Base-by-base conservation (phyloP, 495 filamentous ascomycete genomes). In the Aspergillus saccharolyticus region DNA sequence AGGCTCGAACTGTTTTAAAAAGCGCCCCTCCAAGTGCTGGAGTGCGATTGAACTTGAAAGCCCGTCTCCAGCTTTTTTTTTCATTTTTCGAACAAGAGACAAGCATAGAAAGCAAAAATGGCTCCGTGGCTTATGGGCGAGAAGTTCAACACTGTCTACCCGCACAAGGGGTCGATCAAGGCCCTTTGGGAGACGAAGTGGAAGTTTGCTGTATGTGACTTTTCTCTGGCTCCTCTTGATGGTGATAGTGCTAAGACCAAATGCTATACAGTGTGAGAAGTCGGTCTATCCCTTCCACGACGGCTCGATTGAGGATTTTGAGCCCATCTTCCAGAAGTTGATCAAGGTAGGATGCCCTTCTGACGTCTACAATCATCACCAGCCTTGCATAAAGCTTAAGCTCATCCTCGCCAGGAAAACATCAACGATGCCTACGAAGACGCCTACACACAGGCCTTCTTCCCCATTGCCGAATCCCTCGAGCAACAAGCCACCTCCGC, bases 271-370 rank as follows among this genome's bases (percentile, higher is more conserved):
- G 77, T 86, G 83, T 66, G 58, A 65, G 42, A 83, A 82, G 68
- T 78, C 83, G 39, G 74, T 91, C 22, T 93, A 93, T 60, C 89
- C 89, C 0, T 93, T 91, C 75, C 88, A 89, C 70, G 88, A 90
- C 65, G 84, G 86, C 18, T 68, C 74, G 0, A 78, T 79, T 47
- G 80, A 85, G 48, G 89, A 93, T 69, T 91, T 93, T 58, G 78
- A 83, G 57, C 84, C 85, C n/a, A 81, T 91, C 43, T 89, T 91
- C 54, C 58, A 80, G 18, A 69, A 82, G 33, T 65, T 91, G 16
- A 86, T 88, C 55, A 66, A 74, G 55, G 81, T 84, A 75, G 33
- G 12, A 2, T 59, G 67, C n/a, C n/a, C 63, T 14, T 56, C 63
- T 8, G 14, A 20, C 42, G 28, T 9, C 15, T 44, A 42, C 44